Evolutionary conservation across 1,139 yeast species (phyloP), one percentile per base, ranked within the genome.

Genomic region (Saccharomyces uvarum): DNA sequence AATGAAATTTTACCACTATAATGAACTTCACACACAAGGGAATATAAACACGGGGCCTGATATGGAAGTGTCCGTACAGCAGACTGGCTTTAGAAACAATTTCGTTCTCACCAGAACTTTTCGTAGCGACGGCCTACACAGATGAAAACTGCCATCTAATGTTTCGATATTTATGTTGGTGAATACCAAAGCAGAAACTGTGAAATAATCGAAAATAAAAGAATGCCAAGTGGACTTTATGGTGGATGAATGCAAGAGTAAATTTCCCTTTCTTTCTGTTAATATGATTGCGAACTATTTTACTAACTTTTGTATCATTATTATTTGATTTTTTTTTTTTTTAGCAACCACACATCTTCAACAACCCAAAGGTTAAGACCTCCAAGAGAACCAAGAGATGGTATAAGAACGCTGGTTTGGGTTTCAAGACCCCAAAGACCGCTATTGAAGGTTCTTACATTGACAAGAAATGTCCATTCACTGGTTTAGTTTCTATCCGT

Each of bases 401-500:
- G 99, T 91, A 84, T 78, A 95, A 95, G 88, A 97, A 95, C 64
- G 98, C 90, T 74, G 99, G 99, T 77, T 88, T 95, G 77, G 99
- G 99, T 70, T 93, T 90, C 97, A 95, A 93, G 89, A 95, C 99
- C 83, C 99, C 99, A 81, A 86, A 84, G 81, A 82, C 91, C 76
- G 99, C 99, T 75, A 88, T 91, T 80, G 93, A 87, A 76, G 99
- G 99, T 78, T 80, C 91, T 72, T 93, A 95, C 95, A 90, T 95
- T 76, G 98, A 95, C 90, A 93, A 95, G 89, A 95, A 95, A 84
- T 95, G 99, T 82, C 99, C 99, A 77, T 95, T 95, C 82, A 88
- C 83, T 71, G 99, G 99, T 79, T 79, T 79, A 69, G 86, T 95
- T 70, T 91, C 99, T 69, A 95, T 95, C 86, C 91, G 99, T 84